Percentiles rank a stretch among this genome's conserved stretches.
These are phyloP conservation scores for Suillus luteus DNA, from an alignment of 768 basidiomycete genomes.

Conservation along the genomic window DNA sequence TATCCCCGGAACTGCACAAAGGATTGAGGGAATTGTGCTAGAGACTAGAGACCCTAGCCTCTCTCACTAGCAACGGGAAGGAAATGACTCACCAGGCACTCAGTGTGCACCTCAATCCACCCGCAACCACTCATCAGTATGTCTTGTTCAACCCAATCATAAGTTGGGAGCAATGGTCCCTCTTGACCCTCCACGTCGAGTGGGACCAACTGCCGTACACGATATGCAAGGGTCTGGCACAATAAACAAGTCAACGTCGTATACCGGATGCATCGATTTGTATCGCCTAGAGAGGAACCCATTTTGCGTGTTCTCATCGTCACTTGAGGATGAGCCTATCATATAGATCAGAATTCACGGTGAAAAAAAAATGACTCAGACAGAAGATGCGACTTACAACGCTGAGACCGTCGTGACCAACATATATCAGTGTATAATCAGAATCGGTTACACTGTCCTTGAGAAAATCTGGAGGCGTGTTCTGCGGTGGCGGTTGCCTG, in stretches of 20 bases:
- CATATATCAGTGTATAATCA: slow-evolving; percentile 57
- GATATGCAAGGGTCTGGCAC: slow-evolving; percentile 67
- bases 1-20: not conserved
- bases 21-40: slow-evolving; percentile 6
- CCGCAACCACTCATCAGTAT: slow-evolving; percentile 66
- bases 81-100: slow-evolving; percentile 61
- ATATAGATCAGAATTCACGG: slow-evolving; percentile 16
- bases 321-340: slow-evolving; percentile 66
- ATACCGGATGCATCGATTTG: slow-evolving; percentile 56
- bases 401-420: slow-evolving; percentile 65
- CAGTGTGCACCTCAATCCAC: slow-evolving; percentile 71
- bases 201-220: slow-evolving; percentile 61
- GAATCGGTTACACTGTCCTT: slow-evolving; percentile 25
- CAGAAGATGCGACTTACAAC: slow-evolving; percentile 50
- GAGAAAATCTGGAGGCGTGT: slow-evolving; percentile 40
- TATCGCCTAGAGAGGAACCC: slow-evolving; percentile 42
- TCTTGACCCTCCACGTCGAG: slow-evolving; percentile 60
- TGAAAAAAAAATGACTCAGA: slow-evolving; percentile 1
- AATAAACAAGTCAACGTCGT: slow-evolving; percentile 69
- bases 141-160: slow-evolving; percentile 78
- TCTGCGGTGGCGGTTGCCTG: slow-evolving; percentile 31
- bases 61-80: not conserved
- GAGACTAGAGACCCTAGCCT: not conserved
- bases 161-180: slow-evolving; percentile 66
- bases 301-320: slow-evolving; percentile 65